Evolutionary conservation across 1,139 yeast species (phyloP).

Genomic region (Nakaseomyces bracarensis): DNA sequence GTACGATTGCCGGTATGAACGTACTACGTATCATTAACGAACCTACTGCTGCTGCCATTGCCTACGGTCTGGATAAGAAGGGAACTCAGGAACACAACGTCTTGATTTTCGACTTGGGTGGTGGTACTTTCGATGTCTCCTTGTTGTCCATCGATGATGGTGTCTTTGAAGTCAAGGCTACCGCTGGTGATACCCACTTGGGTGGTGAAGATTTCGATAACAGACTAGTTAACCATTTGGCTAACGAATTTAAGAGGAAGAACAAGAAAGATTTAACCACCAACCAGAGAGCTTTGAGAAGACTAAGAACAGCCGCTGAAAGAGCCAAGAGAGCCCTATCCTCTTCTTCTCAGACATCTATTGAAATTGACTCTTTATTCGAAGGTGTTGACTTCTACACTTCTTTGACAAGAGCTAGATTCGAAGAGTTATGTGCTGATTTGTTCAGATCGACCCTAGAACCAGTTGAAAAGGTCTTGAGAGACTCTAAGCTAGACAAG

Average conservation of each 20-base stretch:
- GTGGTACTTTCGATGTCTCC: conserved; percentile 94
- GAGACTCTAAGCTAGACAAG: conserved; percentile 90
- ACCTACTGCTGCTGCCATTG: conserved; percentile 96
- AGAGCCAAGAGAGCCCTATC: conserved; percentile 99
- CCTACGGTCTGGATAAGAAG: conserved; percentile 91
- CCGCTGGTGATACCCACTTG: conserved; percentile 99
- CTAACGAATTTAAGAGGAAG: conserved; percentile 93
- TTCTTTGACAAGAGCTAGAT: conserved; percentile 97
- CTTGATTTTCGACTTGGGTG: conserved; percentile 90
- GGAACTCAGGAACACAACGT: conserved; percentile 83
- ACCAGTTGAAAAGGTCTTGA: conserved; percentile 96
- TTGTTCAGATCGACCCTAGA: conserved; percentile 92
- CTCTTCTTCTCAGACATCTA: conserved; percentile 91
- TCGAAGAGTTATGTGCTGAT: conserved; percentile 94
- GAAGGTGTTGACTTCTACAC: conserved; percentile 97
- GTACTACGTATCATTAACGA: conserved; percentile 88
- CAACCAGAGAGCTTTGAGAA: conserved; percentile 94
- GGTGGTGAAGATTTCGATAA: conserved; percentile 99
- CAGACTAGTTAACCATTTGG: conserved; percentile 90
- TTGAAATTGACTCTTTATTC: conserved; percentile 92
- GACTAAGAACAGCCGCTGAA: conserved; percentile 98
- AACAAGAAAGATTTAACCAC: conserved; percentile 84
- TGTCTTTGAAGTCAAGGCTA: conserved; percentile 98
- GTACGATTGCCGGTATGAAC: conserved; percentile 86
- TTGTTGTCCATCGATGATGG: conserved; percentile 96